A percentile compares a stretch with the other conserved stretches of the same genome.
These are phyloP conservation scores for Diaporthe citriasiana DNA, from an alignment of 2,329 filamentous ascomycete genomes.

Conservation along the genomic window DNA sequence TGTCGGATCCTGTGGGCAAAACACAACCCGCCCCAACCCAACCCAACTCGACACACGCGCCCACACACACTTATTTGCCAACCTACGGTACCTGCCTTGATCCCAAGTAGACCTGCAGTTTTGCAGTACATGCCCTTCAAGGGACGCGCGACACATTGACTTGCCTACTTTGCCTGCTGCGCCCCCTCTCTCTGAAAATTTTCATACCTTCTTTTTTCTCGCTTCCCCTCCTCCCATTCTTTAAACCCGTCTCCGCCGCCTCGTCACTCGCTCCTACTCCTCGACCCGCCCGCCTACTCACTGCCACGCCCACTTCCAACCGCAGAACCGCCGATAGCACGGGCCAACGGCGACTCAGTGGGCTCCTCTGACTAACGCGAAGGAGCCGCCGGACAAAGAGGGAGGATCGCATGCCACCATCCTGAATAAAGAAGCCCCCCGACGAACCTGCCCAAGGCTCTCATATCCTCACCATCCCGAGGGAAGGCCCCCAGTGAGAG, in stretches of 20 bases:
- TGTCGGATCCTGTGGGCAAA: constrained; percentile 33
- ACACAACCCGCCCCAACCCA: constrained; percentile 6
- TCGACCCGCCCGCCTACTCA: constrained; percentile 20
- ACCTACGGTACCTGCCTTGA: not conserved
- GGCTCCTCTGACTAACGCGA: constrained; percentile 33
- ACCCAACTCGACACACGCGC: constrained; percentile 17
- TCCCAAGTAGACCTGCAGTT: constrained; percentile 24
- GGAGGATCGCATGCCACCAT: constrained; percentile 18
- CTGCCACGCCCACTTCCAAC: constrained; percentile 32
- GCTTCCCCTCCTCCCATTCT: not conserved
- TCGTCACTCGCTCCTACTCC: constrained; percentile 23
- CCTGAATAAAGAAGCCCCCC: constrained; percentile 34
- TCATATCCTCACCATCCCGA: constrained; percentile 17
- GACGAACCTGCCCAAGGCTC: constrained; percentile 10
- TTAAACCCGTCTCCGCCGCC: constrained; percentile 31
- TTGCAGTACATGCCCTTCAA: constrained; percentile 19
- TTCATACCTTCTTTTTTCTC: not conserved
- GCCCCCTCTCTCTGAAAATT: constrained; percentile 4
- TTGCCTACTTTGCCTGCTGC: constrained; percentile 19
- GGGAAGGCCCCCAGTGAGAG: not conserved
- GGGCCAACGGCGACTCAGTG: constrained; percentile 35
- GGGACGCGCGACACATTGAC: constrained; percentile 19
- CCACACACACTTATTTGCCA: not conserved
- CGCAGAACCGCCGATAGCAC: constrained; percentile 36
- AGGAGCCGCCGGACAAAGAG: constrained; percentile 36